Percentiles rank a stretch among this genome's conserved stretches.
phyloP scores from a whole-genome alignment of 2,329 filamentous ascomycete species.

The Exophiala alcalophila region DNA sequence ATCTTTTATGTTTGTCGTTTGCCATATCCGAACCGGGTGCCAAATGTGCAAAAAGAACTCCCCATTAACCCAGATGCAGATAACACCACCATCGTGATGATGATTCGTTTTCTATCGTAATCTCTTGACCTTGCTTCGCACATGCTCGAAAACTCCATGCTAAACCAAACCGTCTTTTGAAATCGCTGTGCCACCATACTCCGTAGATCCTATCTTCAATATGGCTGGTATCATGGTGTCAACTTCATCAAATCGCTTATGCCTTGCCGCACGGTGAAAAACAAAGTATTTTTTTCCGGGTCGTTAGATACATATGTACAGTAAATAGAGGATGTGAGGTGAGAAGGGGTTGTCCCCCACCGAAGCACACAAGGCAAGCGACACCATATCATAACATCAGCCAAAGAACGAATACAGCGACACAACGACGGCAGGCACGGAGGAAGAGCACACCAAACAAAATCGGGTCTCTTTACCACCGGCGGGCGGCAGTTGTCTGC shows the following conservation, averaged over 20 bases:
- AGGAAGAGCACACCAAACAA: conserved; percentile 22
- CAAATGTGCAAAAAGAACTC: conserved; percentile 22
- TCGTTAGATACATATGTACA: conserved; percentile 28
- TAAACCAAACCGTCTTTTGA: conserved; percentile 23
- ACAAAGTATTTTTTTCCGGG: conserved; percentile 21
- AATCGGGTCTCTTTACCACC: conserved; percentile 35
- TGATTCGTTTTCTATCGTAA: conserved; percentile 26
- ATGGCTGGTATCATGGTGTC: conserved; percentile 32
- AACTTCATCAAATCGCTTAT: conserved; percentile 32
- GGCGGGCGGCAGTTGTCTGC: conserved; percentile 43
- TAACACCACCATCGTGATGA: conserved; percentile 22
- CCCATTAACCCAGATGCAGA: conserved; percentile 12
- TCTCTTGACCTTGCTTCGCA: conserved; percentile 21
- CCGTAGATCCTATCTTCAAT: conserved; percentile 21
- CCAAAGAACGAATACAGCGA: conserved; percentile 26
- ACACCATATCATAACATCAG: conserved; percentile 30
- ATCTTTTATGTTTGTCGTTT: conserved; percentile 23
- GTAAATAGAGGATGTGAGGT: conserved; percentile 16
- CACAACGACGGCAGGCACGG: conserved; percentile 26
- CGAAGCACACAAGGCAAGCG: conserved; percentile 22
- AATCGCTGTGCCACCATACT: conserved; percentile 30
- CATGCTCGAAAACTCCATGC: conserved; percentile 30
- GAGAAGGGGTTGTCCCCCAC: conserved; percentile 17
- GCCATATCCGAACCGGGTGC: conserved; percentile 12
- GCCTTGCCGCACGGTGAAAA: conserved; percentile 26